Evolutionary conservation across 2,329 filamentous ascomycete species (phyloP), one percentile per base, ranked within the genome.

Genomic region (Phaeomoniella chlamydospora): DNA sequence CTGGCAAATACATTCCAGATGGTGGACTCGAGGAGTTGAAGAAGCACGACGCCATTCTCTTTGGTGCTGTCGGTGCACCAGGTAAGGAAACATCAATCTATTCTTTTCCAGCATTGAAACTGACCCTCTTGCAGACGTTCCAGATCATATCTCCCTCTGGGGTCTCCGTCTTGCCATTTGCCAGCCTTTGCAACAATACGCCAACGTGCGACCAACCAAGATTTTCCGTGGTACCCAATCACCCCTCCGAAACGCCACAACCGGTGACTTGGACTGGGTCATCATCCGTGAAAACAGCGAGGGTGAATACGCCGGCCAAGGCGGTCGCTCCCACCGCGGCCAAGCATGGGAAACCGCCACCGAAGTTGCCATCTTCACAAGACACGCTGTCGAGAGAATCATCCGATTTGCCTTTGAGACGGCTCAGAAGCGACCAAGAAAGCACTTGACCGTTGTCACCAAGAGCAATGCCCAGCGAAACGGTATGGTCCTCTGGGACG

Each of bases 401-500:
- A 70, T 79, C 46, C 65, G 72, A 1, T 78, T 78, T 39, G 72
- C 74, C 0, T 79, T 77, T 43, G 69, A 77, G 50, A 67, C 63
- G 3, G 74, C 74, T 0, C 65, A 62, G 41, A 65, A 61, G 43
- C 56, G 74, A 3, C 68, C 69, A 0, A 61, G 68, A 29, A 77
- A 74, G 55, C 56, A 67, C 9, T 47, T 79, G 19, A 78, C 74
- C 0, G 67, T 77, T 1, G 74, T 78, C 3, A 77, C 73, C 0
- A 79, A 79, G 56, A 74, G 68, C 31, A 79, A 79, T 48, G 73
- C 74, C 0, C 73, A 77, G 52, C 61, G 74, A 0, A 76, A 77
- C 37, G 74, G 74, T 0, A 76, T 79, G 73, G 74, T 79, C 1
- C 63, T 79, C 39, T 79, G 74, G 75, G 74, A 79, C 46, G 72